Evolutionary conservation across 164 flowering plant genomes (phyloP).

Genomic region (Vitis riparia): DNA sequence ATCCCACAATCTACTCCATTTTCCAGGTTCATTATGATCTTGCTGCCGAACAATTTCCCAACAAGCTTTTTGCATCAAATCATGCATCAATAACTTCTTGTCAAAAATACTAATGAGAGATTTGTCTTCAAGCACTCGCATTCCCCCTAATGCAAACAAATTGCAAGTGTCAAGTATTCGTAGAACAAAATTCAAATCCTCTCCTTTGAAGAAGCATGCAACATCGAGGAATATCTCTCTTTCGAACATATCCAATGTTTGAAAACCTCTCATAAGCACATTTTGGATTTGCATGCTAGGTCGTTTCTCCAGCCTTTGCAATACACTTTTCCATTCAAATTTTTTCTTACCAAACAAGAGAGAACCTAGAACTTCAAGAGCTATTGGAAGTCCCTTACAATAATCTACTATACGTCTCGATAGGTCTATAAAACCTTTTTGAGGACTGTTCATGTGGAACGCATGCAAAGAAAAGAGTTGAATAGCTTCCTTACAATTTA

Average conservation of each 20-base stretch:
- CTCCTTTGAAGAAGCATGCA: constrained; percentile 13
- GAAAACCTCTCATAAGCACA: background rate
- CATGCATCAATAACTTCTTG: constrained; percentile 7
- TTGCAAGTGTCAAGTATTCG: too few species aligned
- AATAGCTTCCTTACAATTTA: background rate
- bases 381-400: constrained; percentile 7
- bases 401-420: background rate
- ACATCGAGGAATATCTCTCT: constrained; percentile 4
- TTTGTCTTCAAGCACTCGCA: background rate
- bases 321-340: background rate
- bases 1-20: constrained; percentile 16
- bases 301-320: too few species aligned
- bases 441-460: background rate
- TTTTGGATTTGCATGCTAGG: background rate
- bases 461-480: constrained; percentile 2
- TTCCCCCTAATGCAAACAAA: too few species aligned
- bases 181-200: background rate
- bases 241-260: background rate
- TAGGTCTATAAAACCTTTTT: background rate
- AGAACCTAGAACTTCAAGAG: constrained; percentile 2
- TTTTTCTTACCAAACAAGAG: background rate
- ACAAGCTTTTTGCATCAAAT: constrained; percentile 12
- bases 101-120: background rate
- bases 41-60: constrained; percentile 5
- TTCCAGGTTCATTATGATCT: constrained; percentile 7